Base-by-base conservation (phyloP, 441 rosid genomes). In the Euphorbia celastroides region DNA sequence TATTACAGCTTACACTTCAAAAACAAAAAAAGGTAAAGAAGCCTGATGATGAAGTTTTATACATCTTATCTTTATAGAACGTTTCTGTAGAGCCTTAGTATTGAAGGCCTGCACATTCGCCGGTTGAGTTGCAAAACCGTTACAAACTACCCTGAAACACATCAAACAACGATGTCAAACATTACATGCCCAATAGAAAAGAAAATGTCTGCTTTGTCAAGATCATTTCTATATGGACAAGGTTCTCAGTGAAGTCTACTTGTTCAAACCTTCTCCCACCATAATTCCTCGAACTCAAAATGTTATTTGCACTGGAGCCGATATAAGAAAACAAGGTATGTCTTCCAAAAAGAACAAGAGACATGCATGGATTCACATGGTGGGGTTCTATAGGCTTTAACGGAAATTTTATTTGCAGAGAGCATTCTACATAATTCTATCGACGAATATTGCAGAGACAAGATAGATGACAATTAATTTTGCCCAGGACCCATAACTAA, bases 111-210 rank as follows among this genome's bases (percentile, higher is more conserved):
- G 34, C 36, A 52, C 63, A 42, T 48, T 55, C 28, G 64, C 63
- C 64, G 57, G 59, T 64, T 54, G 32, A 63, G 64, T 54, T 64
- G 67, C 70, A 65, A 55, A 68, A 63, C 36, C 62, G 65, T 41
- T 26, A 67, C 31, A 27, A 32, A 50, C 58, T 46, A 25, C 20
- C 84, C 81, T 77, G 83, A 80, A 66, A 57, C 32, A 50, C 1
- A 66, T 41, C 19, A 63, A 55, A 44, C 23, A 16, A 44, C 8
- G 41, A 27, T 27, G 25, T 51, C 25, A 38, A 28, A 57, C 22
- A 52, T 27, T 32, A 26, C 8, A 13, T 4, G 4, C 10, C 27
- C 17, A 38, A 10, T 30, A 61, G 31, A 14, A 12, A 41, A 28
- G n/a, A 14, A 2, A 6, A 14, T 3, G 51, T 17, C 57, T 13